phyloP scores from a whole-genome alignment of 2,329 filamentous ascomycete species.

The Fusarium secorum region DNA sequence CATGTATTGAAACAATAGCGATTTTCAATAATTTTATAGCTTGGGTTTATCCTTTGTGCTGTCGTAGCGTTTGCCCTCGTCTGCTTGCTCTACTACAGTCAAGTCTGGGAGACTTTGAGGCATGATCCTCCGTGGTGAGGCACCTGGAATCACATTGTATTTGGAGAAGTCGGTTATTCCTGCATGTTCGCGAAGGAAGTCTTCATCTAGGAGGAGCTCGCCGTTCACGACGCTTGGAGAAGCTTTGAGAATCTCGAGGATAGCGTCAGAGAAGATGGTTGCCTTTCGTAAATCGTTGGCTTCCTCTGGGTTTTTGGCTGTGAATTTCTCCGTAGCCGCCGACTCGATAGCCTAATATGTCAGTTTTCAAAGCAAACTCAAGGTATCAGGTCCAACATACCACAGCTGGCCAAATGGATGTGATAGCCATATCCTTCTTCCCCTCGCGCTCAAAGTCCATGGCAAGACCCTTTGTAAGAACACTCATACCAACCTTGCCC shows the following conservation, averaged over 20 bases:
- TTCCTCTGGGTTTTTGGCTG: slow-evolving; percentile 53
- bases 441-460: slow-evolving; percentile 80
- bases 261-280: slow-evolving; percentile 81
- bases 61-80: slow-evolving; percentile 77
- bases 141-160: slow-evolving; percentile 73
- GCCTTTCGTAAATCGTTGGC: slow-evolving; percentile 70
- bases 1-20: slow-evolving; percentile 17
- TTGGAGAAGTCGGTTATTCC: slow-evolving; percentile 75
- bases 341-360: slow-evolving; percentile 70
- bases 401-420: slow-evolving; percentile 81
- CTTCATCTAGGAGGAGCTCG: slow-evolving; percentile 77
- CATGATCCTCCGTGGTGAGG: slow-evolving; percentile 78
- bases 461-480: slow-evolving; percentile 80
- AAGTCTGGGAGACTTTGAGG: slow-evolving; percentile 73
- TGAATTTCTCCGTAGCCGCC: slow-evolving; percentile 70
- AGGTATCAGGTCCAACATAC: slow-evolving; percentile 52
- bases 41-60: slow-evolving; percentile 59
- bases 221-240: slow-evolving; percentile 73
- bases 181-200: slow-evolving; percentile 72
- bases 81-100: slow-evolving; percentile 78
- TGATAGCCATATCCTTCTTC: slow-evolving; percentile 74
- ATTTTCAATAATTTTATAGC: slow-evolving; percentile 43
- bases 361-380: not conserved
- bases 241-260: slow-evolving; percentile 73
- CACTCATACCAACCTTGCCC: slow-evolving; percentile 82